These are phyloP conservation scores for Sicyos edulis DNA, from an alignment of 306 rosid genomes.

Conservation along the genomic window DNA sequence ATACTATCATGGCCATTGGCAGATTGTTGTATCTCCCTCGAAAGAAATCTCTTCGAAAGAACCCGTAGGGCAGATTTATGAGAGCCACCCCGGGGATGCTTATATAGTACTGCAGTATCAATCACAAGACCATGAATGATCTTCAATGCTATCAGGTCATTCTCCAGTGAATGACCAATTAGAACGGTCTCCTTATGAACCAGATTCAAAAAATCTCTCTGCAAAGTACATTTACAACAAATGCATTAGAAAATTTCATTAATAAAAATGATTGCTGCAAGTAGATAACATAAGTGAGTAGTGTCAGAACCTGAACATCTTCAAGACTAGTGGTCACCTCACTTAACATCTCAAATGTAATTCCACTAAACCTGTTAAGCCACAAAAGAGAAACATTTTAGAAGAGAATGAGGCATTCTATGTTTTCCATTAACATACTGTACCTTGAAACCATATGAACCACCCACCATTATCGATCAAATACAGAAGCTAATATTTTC, in stretches of 20 bases:
- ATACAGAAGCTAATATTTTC: not conserved
- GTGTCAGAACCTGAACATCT: constrained; percentile 74
- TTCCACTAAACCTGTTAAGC: constrained; percentile 83
- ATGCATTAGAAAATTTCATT: constrained; percentile 29
- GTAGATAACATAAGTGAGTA: constrained; percentile 17
- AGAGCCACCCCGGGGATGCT: constrained; percentile 59
- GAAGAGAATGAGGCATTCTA: not conserved
- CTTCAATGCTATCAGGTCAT: constrained; percentile 83
- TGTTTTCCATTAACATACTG: not conserved
- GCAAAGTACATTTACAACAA: constrained; percentile 34
- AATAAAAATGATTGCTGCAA: constrained; percentile 16
- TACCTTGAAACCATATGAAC: not conserved
- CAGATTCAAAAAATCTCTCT: constrained; percentile 69
- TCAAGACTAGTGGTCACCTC: constrained; percentile 73
- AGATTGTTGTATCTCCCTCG: constrained; percentile 82
- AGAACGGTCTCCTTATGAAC: constrained; percentile 78
- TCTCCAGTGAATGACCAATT: constrained; percentile 92
- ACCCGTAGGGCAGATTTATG: constrained; percentile 75
- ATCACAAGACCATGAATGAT: constrained; percentile 63
- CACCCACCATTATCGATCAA: not conserved
- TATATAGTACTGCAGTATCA: constrained; percentile 82
- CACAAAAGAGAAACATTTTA: not conserved
- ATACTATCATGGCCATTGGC: constrained; percentile 84
- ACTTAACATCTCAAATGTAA: constrained; percentile 76
- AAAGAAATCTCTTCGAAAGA: constrained; percentile 64